phyloP scores from a whole-genome alignment of 257 asterid genomes.

The Jacaranda copaia region DNA sequence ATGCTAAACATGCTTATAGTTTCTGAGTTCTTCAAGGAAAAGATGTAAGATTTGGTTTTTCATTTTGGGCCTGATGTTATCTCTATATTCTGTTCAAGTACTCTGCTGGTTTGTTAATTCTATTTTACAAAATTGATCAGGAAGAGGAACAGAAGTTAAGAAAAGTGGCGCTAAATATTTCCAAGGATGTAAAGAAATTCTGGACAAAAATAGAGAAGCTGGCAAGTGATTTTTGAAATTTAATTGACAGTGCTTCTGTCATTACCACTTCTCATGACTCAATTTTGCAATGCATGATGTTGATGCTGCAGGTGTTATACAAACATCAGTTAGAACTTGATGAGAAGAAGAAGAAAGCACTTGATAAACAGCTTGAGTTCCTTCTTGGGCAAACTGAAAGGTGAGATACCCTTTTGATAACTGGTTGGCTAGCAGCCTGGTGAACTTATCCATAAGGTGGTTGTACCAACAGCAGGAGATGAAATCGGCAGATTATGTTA shows the following conservation, averaged over 20 bases:
- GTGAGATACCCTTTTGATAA: constrained; percentile 41
- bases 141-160: constrained; percentile 92
- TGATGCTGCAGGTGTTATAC: constrained; percentile 75
- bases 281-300: constrained; percentile 36
- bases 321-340: constrained; percentile 94
- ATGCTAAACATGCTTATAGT: constrained; percentile 31
- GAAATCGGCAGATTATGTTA: constrained; percentile 22
- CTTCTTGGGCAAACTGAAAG: constrained; percentile 99
- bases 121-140: constrained; percentile 51
- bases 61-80: constrained; percentile 32
- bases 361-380: constrained; percentile 95
- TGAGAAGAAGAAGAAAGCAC: constrained; percentile 92
- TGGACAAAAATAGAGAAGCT: constrained; percentile 98
- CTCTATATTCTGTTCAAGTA: constrained; percentile 18
- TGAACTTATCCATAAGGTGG: constrained; percentile 11
- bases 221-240: constrained; percentile 55
- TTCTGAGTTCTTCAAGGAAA: constrained; percentile 11
- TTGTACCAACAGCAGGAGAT: constrained; percentile 24
- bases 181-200: constrained; percentile 95
- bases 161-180: constrained; percentile 86
- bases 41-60: constrained; percentile 7
- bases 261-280: constrained; percentile 30
- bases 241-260: constrained; percentile 22
- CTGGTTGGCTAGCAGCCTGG: constrained; percentile 28
- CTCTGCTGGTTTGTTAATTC: constrained; percentile 35